Evolutionary conservation across 1,139 yeast species (phyloP), one percentile per base, ranked within the genome.

Genomic region (Spencermartinsiella ligniputridi): DNA sequence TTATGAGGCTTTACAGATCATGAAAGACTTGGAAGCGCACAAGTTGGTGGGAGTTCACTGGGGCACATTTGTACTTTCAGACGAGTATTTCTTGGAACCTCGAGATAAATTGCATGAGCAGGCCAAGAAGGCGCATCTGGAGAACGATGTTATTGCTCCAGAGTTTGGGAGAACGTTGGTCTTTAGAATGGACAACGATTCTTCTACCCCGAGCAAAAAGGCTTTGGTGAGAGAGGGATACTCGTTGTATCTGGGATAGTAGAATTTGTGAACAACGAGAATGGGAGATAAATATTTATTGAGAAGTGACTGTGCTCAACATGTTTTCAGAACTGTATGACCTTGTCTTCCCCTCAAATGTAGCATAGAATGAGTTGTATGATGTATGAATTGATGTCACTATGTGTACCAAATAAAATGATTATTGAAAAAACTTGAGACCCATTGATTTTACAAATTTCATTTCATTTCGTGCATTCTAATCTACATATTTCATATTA

Each of bases 1-100:
- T 0, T 71, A 69, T 37, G 97, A 90, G 57, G 81, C 92, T 3
- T 54, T 86, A 2, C 69, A 76, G 51, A 81, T 89, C 3, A 81
- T 82, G 74, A 62, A 72, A 13, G 87, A 83, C 52, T 57, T 87
- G 44, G 68, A 74, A 2, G 80, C 86, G 2, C 64, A 72, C 44
- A 78, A 74, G 53, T 78, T 86, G 68, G 77, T 85, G 50, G 97
- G 97, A 1, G 86, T 90, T 25, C 97, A 90, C 63, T 90, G 96
- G 95, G 97, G 97, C 0, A 90, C 97, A 0, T 90, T 88, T 66
- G 82, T 87, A 35, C 68, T 90, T 51, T 84, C 95, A 61, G 85
- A 90, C 39, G 97, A 90, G 61, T 85, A 88, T 41, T 87, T 83
- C 52, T 62, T 86, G 36, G 97, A 90, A 61, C 97, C 97, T 1